A percentile compares a stretch with the other conserved stretches of the same genome.
Evolutionary conservation across 1,284 basidiomycete genomes (phyloP).

Genomic region (Stereum hirsutum): DNA sequence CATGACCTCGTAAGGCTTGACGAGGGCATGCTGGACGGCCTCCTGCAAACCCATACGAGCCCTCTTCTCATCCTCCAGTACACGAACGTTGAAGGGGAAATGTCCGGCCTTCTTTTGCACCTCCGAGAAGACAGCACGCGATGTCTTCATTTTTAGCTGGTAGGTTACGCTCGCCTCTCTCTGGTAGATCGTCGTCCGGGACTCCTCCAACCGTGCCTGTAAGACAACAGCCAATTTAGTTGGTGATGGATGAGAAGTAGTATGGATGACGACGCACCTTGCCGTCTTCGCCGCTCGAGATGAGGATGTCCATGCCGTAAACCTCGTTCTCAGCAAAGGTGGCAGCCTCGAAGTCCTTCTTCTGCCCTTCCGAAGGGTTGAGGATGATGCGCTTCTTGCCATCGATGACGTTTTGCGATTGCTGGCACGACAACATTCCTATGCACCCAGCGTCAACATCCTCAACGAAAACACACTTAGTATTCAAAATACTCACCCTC

Average conservation of each 20-base stretch:
- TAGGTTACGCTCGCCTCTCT: conserved; percentile 84
- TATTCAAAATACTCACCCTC: conserved; percentile 58
- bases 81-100: conserved; percentile 96
- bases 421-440: conserved; percentile 90
- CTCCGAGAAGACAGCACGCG: conserved; percentile 90
- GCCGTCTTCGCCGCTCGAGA: conserved; percentile 84
- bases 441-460: not conserved
- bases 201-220: conserved; percentile 80
- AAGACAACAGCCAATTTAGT: conserved; percentile 1
- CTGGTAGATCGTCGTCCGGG: conserved; percentile 91
- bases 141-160: conserved; percentile 97
- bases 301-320: conserved; percentile 90
- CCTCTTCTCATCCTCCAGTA: conserved; percentile 91
- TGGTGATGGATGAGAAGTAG: not conserved
- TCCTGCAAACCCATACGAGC: conserved; percentile 94
- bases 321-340: conserved; percentile 93
- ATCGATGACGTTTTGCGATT: conserved; percentile 90
- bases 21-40: conserved; percentile 86
- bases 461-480: not conserved
- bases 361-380: conserved; percentile 80
- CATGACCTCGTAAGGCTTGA: conserved; percentile 89
- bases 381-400: conserved; percentile 95
- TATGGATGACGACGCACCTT: conserved; percentile 58
- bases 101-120: conserved; percentile 96
- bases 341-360: conserved; percentile 74